Evolutionary conservation across 352 stramenopile species (phyloP).

Genomic region (Discostella stelligera): DNA sequence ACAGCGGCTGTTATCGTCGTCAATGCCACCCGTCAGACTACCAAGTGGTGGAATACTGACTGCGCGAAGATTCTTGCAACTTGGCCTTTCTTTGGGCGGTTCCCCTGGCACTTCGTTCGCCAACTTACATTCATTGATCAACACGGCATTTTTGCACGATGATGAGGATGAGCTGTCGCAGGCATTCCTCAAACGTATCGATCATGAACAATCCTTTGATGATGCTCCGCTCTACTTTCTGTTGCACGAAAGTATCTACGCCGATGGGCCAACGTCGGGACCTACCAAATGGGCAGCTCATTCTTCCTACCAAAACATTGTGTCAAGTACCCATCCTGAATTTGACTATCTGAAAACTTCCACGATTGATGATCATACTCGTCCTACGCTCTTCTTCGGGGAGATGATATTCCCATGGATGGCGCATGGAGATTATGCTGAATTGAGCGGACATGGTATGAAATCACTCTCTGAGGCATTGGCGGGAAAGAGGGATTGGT

Average conservation of each 20-base stretch:
- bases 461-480: slow-evolving; percentile 60
- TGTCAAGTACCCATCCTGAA: slow-evolving; percentile 24
- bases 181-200: slow-evolving; percentile 77
- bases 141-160: slow-evolving; percentile 63
- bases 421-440: slow-evolving; percentile 78
- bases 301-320: slow-evolving; percentile 48
- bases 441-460: slow-evolving; percentile 67
- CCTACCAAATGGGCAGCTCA: slow-evolving; percentile 72
- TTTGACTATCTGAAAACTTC: slow-evolving; percentile 68
- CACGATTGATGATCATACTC: slow-evolving; percentile 19
- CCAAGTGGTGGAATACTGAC: slow-evolving; percentile 80
- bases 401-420: slow-evolving; percentile 86
- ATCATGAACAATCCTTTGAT: slow-evolving; percentile 81
- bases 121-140: slow-evolving; percentile 74
- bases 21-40: slow-evolving; percentile 43
- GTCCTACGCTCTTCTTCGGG: slow-evolving; percentile 77
- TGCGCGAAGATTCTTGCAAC: slow-evolving; percentile 77
- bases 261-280: slow-evolving; percentile 49
- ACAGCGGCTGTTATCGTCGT: slow-evolving; percentile 37
- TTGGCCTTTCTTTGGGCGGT: slow-evolving; percentile 77
- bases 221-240: slow-evolving; percentile 84
- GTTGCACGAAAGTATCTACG: slow-evolving; percentile 85
- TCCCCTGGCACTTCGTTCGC: slow-evolving; percentile 68
- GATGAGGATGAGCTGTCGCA: slow-evolving; percentile 47
- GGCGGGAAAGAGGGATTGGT: slow-evolving; percentile 79